Evolutionary conservation across 1,139 yeast species (phyloP), one percentile per base, ranked within the genome.

Genomic region (Candida freyschussii): DNA sequence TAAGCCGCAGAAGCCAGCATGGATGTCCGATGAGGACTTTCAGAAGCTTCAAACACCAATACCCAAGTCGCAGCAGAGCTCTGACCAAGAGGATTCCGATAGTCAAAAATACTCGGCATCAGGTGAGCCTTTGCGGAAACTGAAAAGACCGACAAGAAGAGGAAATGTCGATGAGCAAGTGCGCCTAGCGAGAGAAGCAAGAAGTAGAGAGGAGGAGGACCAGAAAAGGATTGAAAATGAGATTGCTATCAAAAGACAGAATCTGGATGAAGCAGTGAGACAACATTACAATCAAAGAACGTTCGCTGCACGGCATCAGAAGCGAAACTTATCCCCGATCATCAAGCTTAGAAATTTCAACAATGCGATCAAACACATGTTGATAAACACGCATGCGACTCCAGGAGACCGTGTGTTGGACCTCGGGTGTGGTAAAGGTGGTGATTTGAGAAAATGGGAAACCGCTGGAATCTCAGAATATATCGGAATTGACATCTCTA

Each of bases 371-470:
- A 91, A 91, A 57, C 83, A 85, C 50, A 83, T 87, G 48, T 62
- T 91, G n/a, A 75, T 91, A 34, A 80, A 82, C 34, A 79, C 79
- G 45, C 78, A 68, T 57, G 75, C 79, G 33, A 62, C 60, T 16
- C 64, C 64, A 7, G 64, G 68, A 3, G 73, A 72, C 21, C 66
- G 69, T 12, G 85, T 83, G 1, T 63, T 91, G 24, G 99, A 91
- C 53, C 60, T 91, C 35, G 96, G 96, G 15, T 91, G 98, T 59
- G 99, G 99, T 12, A 93, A 91, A 57, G 99, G 99, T 28, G 99
- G 99, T 13, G 99, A 91, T 60, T 63, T 93, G 50, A 75, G 83
- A 50, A 91, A 91, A 58, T 89, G 95, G 78, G 84, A 78, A 36
- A 76, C 76, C 48, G 81, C 85, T 3, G 66, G 72, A 10, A 73